Base-by-base conservation (phyloP, 1,139 yeast species). In the Saccharomyces hybrid region DNA sequence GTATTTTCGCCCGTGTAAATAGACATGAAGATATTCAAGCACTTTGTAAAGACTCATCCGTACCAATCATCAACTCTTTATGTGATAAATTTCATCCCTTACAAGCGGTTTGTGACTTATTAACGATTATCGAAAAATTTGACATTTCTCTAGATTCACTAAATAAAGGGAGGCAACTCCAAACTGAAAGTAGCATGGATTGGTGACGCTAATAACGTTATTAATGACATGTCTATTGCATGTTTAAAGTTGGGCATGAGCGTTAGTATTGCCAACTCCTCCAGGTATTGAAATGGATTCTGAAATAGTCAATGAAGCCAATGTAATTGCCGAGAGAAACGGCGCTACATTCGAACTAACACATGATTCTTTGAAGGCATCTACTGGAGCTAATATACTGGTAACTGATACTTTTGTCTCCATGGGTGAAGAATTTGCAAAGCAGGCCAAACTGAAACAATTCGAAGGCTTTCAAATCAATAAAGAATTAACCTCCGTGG, bases 341-440 rank as follows among this genome's bases (percentile, higher is more conserved):
- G 81, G 83, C 21, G 78, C 87, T 31, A 64, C 74, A 0, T 78
- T 89, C 56, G 82, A 80, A 60, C 69, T 84, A n/a, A 79, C 86
- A 4, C 82, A 85, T 63, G 89, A 88, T 64, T 95, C 99, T 2
- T 65, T 74, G 16, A 75, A 68, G 16, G 97, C 98, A 0, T 81
- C 89, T 55, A 76, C 78, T 53, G 76, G 78, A 59, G 90, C 99
- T 2, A 82, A 91, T 67, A 77, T 93, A 44, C 71, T 93, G 24
- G 99, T 93, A 51, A 93, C 99, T n/a, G 99, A 93, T 65, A 93
- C 99, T 3, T 93, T 96, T 84, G 83, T 93, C 41, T 91, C 98
- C 0, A 93, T 93, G 99, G 99, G 99, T 57, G 93, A 93, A 75
- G 99, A 93, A 71, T 73, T 79, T 6, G 93, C 91, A 70, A 87